These are phyloP conservation scores for Stemphylium lycopersici DNA, from an alignment of 2,329 filamentous ascomycete genomes.

Conservation along the genomic window DNA sequence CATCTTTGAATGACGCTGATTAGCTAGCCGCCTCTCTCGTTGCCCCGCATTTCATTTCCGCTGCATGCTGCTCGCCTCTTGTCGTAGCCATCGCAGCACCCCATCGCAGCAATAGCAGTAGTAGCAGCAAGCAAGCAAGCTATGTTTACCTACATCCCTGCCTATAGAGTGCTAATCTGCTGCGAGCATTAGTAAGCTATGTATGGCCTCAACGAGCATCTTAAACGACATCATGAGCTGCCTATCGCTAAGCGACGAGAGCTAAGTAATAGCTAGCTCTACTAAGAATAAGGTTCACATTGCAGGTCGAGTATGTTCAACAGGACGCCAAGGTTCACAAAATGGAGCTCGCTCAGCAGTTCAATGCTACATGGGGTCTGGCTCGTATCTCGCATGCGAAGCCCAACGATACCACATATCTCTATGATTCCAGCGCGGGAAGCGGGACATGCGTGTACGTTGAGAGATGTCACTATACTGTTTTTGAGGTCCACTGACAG, in stretches of 20 bases:
- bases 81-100: too few relatives aligned
- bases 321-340: slow-evolving; percentile 40
- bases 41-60: too few relatives aligned
- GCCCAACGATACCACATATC: slow-evolving; percentile 40
- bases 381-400: slow-evolving; percentile 46
- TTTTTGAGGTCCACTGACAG: not conserved
- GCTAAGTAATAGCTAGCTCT: too few relatives aligned
- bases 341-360: slow-evolving; percentile 41
- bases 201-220: not conserved
- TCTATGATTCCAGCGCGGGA: slow-evolving; percentile 48
- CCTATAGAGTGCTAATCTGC: not conserved
- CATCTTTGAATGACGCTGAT: too few relatives aligned
- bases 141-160: not conserved
- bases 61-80: too few relatives aligned
- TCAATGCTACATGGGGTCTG: slow-evolving; percentile 49
- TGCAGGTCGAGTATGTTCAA: slow-evolving; percentile 48
- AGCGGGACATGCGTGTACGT: slow-evolving; percentile 51
- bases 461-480: not conserved
- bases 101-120: too few relatives aligned
- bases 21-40: too few relatives aligned
- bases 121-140: not conserved
- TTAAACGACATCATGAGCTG: not conserved
- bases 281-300: too few relatives aligned
- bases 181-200: not conserved
- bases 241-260: not conserved